phyloP scores from a whole-genome alignment of 2,329 filamentous ascomycete species.

The Myriangium duriaei region DNA sequence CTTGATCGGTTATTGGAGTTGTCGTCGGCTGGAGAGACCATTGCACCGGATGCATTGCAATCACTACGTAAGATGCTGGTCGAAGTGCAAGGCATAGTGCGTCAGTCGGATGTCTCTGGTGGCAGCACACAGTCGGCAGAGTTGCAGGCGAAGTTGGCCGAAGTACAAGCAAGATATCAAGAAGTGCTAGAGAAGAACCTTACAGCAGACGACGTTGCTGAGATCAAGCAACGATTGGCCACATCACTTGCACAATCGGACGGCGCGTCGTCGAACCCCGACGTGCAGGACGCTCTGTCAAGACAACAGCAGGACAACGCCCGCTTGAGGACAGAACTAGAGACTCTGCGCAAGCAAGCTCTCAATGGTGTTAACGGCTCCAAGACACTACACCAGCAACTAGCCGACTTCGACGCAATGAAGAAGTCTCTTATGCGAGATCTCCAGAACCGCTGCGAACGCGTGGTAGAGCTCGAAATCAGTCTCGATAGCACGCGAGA shows the following conservation, averaged over 20 bases:
- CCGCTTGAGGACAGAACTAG: slow-evolving; percentile 67
- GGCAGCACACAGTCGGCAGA: slow-evolving; percentile 55
- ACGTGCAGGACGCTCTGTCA: slow-evolving; percentile 61
- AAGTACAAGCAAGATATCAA: slow-evolving; percentile 73
- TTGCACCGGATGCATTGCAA: slow-evolving; percentile 70
- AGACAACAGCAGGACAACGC: slow-evolving; percentile 72
- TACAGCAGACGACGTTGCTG: slow-evolving; percentile 63
- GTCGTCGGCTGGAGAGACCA: slow-evolving; percentile 61
- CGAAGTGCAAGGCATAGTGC: slow-evolving; percentile 82
- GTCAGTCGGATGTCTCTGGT: slow-evolving; percentile 80
- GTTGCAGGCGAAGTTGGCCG: slow-evolving; percentile 61
- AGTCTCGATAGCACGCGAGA: slow-evolving; percentile 93
- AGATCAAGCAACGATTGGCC: slow-evolving; percentile 68
- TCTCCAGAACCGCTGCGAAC: slow-evolving; percentile 93
- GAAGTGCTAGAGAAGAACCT: slow-evolving; percentile 69
- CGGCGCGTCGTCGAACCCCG: slow-evolving; percentile 53
- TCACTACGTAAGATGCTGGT: slow-evolving; percentile 66
- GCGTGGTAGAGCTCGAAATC: slow-evolving; percentile 93
- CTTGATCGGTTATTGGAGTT: slow-evolving; percentile 68
- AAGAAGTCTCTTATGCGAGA: slow-evolving; percentile 99
- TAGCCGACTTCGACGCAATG: slow-evolving; percentile 97
- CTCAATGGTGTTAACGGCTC: slow-evolving; percentile 48
- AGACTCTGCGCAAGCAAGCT: slow-evolving; percentile 63
- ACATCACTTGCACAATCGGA: slow-evolving; percentile 67
- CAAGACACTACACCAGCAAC: slow-evolving; percentile 93